Percentiles rank a stretch among this genome's conserved stretches.
phyloP scores from a whole-genome alignment of 805 yeast species.

The Komagataella mondaviorum region DNA sequence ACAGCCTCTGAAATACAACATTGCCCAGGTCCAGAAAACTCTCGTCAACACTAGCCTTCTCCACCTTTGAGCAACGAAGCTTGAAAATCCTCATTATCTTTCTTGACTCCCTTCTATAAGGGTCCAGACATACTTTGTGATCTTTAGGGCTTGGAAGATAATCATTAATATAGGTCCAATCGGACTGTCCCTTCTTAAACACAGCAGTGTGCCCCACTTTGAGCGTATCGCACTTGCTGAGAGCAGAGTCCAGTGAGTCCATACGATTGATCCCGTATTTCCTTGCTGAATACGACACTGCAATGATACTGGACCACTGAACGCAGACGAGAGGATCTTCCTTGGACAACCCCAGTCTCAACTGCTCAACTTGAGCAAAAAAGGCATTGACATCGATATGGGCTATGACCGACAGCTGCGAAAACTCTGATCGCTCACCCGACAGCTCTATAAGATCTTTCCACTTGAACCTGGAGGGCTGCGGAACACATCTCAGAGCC shows the following conservation, averaged over 20 bases:
- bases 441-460: constrained; percentile 35
- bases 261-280: constrained; percentile 69
- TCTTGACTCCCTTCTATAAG: constrained; percentile 78
- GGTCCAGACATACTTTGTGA: constrained; percentile 83
- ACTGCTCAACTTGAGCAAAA: constrained; percentile 87
- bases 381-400: constrained; percentile 92
- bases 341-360: constrained; percentile 47
- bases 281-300: constrained; percentile 85
- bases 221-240: constrained; percentile 60
- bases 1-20: constrained; percentile 29
- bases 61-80: constrained; percentile 51
- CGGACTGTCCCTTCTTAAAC: constrained; percentile 71
- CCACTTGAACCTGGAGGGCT: constrained; percentile 30
- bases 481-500: neutral
- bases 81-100: constrained; percentile 59
- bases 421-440: constrained; percentile 35
- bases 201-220: constrained; percentile 89
- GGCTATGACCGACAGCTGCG: constrained; percentile 68
- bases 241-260: constrained; percentile 59
- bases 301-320: constrained; percentile 85
- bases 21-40: constrained; percentile 78
- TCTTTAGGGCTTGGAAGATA: constrained; percentile 43
- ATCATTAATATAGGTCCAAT: constrained; percentile 59
- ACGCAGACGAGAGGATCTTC: constrained; percentile 86
- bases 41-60: constrained; percentile 95